phyloP scores from a whole-genome alignment of 768 basidiomycete species.

The Boletus speciosus region DNA sequence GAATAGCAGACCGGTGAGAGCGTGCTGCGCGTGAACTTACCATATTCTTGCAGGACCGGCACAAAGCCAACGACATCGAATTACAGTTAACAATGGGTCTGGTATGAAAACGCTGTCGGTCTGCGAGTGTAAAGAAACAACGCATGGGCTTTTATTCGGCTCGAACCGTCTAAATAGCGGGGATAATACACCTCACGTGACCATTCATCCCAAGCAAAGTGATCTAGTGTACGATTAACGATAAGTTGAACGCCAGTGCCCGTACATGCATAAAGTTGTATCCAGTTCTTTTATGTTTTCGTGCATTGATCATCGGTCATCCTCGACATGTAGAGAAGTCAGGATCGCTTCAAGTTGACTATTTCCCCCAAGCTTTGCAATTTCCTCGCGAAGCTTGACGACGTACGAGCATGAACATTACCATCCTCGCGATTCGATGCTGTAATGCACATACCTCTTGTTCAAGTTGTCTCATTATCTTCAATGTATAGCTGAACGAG shows the following conservation, averaged over 20 bases:
- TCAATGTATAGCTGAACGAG: constrained; percentile 83
- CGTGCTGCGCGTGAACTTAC: neutral
- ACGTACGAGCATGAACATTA: neutral
- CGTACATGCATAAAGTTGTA: too few relatives aligned
- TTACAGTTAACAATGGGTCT: neutral
- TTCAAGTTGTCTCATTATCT: constrained; percentile 65
- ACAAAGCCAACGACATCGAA: neutral
- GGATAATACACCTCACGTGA: neutral
- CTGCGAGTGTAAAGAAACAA: neutral
- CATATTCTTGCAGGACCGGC: neutral
- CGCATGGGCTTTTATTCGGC: neutral
- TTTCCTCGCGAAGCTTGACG: constrained; percentile 53
- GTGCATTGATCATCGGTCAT: neutral
- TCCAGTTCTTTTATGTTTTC: neutral
- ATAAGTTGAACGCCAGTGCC: too few relatives aligned
- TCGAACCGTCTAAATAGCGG: too few relatives aligned
- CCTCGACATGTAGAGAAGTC: constrained; percentile 46
- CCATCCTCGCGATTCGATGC: neutral
- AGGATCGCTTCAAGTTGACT: constrained; percentile 53
- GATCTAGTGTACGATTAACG: neutral
- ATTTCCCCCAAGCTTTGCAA: constrained; percentile 77
- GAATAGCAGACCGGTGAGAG: neutral
- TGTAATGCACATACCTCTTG: constrained; percentile 37
- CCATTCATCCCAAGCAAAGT: neutral
- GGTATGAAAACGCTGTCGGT: neutral